These are phyloP conservation scores for Talaromyces sp. DNA, from an alignment of 2,329 filamentous ascomycete genomes.

Conservation along the genomic window DNA sequence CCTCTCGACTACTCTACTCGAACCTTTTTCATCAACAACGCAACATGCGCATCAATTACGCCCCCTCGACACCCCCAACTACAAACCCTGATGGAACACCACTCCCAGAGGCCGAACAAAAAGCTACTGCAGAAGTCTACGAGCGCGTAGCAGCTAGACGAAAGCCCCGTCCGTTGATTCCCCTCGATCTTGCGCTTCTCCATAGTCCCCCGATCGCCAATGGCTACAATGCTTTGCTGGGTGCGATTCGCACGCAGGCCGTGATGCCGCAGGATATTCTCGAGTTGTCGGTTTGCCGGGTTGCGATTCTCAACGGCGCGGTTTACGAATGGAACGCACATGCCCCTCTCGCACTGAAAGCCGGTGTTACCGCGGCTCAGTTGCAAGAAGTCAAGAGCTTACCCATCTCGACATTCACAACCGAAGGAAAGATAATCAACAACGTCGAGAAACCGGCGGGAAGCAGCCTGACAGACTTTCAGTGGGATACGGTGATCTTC, in stretches of 20 bases:
- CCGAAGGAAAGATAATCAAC: slow-evolving; percentile 22
- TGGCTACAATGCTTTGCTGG: slow-evolving; percentile 61
- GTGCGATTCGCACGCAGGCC: slow-evolving; percentile 52
- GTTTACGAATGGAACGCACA: slow-evolving; percentile 86
- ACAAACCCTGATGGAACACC: slow-evolving; percentile 22
- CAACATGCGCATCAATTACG: slow-evolving; percentile 38
- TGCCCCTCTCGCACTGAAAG: slow-evolving; percentile 58
- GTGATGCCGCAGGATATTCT: slow-evolving; percentile 52
- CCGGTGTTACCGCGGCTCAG: slow-evolving; percentile 31
- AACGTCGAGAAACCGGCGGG: slow-evolving; percentile 40
- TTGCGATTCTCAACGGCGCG: slow-evolving; percentile 73
- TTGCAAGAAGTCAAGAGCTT: slow-evolving; percentile 55
- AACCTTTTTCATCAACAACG: neutral
- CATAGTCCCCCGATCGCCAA: slow-evolving; percentile 72
- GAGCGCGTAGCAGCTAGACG: slow-evolving; percentile 63
- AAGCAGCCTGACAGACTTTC: slow-evolving; percentile 51
- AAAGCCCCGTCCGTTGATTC: slow-evolving; percentile 64
- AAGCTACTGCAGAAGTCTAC: slow-evolving; percentile 48
- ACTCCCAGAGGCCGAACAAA: slow-evolving; percentile 10
- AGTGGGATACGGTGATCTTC: slow-evolving; percentile 68
- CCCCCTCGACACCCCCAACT: slow-evolving; percentile 25
- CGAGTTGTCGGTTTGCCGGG: slow-evolving; percentile 75
- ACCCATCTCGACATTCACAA: slow-evolving; percentile 45
- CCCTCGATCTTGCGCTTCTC: slow-evolving; percentile 71
- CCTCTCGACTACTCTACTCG: neutral